Evolutionary conservation across 129 eudicot species (phyloP), one percentile per base, ranked within the genome.

Genomic region (Centella asiatica): DNA sequence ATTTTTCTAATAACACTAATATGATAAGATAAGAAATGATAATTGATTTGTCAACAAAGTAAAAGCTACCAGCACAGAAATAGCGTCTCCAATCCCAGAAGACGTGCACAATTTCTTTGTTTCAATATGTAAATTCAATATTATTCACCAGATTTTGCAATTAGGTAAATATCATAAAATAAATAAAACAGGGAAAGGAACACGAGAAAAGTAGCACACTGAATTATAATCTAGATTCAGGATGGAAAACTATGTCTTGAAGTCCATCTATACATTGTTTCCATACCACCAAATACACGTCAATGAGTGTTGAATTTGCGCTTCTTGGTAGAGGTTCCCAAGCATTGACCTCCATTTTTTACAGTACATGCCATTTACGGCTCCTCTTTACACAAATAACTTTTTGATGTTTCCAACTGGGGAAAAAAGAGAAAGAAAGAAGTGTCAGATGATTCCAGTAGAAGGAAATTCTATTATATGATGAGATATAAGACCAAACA

Each of bases 261-360:
- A n/a, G 54, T 48, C n/a, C 54, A 48, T 48, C 54, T 48, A 48
- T 48, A 48, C 54, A 48, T n/a, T 48, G 26, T 48, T 48, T 48
- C 11, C 54, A 6, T 48, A n/a, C 54, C 54, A 19, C 9, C 3
- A 48, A 48, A 48, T n/a, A 13, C 25, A 48, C 12, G 7, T 48
- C 20, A 10, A 47, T 23, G 1, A 20, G 19, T 18, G 2, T n/a
- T 18, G 5, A 48, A n/a, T 48, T 48, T 4, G 27, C 4, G 20
- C 19, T 5, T n/a, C 26, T n/a, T 1, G 26, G 6, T 22, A 48
- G 53, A 48, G 53, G 53, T 42, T 17, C 53, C 53, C 53, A 48
- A 48, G 54, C 14, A n/a, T 10, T 22, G 20, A 48, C 26, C 54
- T 48, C 54, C 54, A n/a, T n/a, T 4, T 8, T n/a, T n/a, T 20